Conservation (phyloP, 2,329 filamentous ascomycete genomes). For the Penicillium sp. region DNA sequence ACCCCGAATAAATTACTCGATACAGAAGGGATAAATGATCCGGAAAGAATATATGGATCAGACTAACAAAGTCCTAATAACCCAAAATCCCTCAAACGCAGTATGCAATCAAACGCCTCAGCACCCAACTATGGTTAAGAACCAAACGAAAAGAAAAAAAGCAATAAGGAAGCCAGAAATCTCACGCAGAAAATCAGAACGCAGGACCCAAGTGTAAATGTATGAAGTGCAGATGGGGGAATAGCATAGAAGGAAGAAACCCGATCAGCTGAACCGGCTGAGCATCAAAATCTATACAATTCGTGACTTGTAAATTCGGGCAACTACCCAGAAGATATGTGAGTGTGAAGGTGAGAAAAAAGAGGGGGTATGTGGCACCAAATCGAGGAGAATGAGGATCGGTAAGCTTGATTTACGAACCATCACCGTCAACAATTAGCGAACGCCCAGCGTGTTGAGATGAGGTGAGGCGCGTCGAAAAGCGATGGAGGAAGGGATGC, state of each 20-base stretch:
- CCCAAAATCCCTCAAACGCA: neutral
- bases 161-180: neutral
- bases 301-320: constrained; percentile 22
- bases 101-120: neutral
- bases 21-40: neutral
- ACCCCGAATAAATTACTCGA: neutral
- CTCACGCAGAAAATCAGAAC: neutral
- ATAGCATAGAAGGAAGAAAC: constrained; percentile 15
- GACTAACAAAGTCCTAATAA: neutral
- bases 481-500: neutral
- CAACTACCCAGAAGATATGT: constrained; percentile 9
- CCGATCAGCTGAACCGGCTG: constrained; percentile 14
- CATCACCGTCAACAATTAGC: neutral
- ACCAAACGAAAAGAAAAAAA: constrained; percentile 6
- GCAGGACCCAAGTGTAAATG: constrained; percentile 16
- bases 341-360: neutral
- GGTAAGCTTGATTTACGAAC: neutral
- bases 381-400: neutral
- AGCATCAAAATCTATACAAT: constrained; percentile 25
- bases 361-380: constrained; percentile 21
- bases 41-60: neutral
- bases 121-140: constrained; percentile 7
- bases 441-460: constrained; percentile 15
- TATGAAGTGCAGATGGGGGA: constrained; percentile 16
- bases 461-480: neutral